phyloP scores from a whole-genome alignment of 768 basidiomycete genomes.

The Phaeotremella fagi region DNA sequence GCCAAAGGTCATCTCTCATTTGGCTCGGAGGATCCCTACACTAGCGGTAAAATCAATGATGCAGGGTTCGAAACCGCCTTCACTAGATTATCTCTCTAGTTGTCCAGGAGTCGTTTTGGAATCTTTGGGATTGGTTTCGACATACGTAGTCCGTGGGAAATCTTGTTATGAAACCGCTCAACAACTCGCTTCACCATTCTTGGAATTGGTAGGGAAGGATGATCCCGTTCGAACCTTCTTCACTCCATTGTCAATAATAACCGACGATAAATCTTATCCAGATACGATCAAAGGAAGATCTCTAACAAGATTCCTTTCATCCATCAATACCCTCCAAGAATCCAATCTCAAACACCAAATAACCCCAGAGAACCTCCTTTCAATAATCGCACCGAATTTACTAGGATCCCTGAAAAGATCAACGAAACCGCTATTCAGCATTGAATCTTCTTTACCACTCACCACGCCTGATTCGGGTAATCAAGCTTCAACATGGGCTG shows the following conservation, averaged over 20 bases:
- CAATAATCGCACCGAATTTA: constrained; percentile 18
- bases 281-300: constrained; percentile 10
- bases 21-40: constrained; percentile 11
- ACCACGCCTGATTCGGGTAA: constrained; percentile 6
- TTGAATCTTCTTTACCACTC: constrained; percentile 6
- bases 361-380: constrained; percentile 25
- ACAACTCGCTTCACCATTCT: constrained; percentile 9
- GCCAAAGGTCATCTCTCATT: not conserved
- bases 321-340: not conserved
- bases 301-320: constrained; percentile 3
- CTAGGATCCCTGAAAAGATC: constrained; percentile 14
- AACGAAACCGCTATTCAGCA: constrained; percentile 23
- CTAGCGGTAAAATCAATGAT: constrained; percentile 1
- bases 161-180: not conserved
- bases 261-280: no score
- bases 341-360: constrained; percentile 11
- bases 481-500: constrained; percentile 30
- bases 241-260: no score
- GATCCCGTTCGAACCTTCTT: constrained; percentile 13
- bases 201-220: constrained; percentile 1
- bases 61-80: constrained; percentile 1
- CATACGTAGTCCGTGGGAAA: constrained; percentile 7
- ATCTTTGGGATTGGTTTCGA: not conserved
- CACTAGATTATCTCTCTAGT: not conserved
- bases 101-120: constrained; percentile 1